Evolutionary conservation across 257 asterid genomes (phyloP).

Genomic region (Thymus mandschuricus): DNA sequence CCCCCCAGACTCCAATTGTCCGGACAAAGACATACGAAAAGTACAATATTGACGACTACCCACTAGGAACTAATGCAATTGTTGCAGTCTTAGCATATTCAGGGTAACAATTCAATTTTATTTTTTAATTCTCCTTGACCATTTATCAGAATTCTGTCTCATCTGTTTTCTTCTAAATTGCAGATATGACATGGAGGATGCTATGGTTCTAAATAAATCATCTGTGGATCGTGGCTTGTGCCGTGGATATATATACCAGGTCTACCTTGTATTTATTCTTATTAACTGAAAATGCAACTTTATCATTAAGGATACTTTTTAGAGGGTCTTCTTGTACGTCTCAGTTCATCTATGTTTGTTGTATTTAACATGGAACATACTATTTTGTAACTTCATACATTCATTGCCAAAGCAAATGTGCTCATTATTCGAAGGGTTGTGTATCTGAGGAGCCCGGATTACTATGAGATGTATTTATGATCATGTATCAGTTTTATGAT

Average conservation of each 20-base stretch:
- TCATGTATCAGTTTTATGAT: no score
- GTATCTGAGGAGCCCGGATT: background rate
- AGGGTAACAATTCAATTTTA: slow-evolving; percentile 57
- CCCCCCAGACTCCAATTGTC: slow-evolving; percentile 97
- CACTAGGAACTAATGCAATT: slow-evolving; percentile 94
- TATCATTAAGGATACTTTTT: slow-evolving; percentile 9
- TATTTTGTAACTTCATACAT: no score
- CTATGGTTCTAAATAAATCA: slow-evolving; percentile 93
- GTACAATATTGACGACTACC: slow-evolving; percentile 81
- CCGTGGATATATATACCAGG: slow-evolving; percentile 97
- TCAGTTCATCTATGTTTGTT: background rate
- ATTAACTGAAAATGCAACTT: slow-evolving; percentile 11
- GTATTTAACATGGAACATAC: background rate
- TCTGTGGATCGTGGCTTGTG: slow-evolving; percentile 97
- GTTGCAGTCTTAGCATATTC: slow-evolving; percentile 98
- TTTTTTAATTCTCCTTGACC: slow-evolving; percentile 9
- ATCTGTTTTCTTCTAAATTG: slow-evolving; percentile 34
- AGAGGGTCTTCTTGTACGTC: slow-evolving; percentile 6
- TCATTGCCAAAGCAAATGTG: background rate
- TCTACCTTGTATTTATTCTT: slow-evolving; percentile 32
- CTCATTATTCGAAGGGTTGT: background rate
- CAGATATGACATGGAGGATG: slow-evolving; percentile 99
- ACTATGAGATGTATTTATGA: no score
- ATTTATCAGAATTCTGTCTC: slow-evolving; percentile 23
- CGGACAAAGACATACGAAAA: slow-evolving; percentile 89